These are phyloP conservation scores for Fusarium sp. DNA, from an alignment of 2,329 filamentous ascomycete species.

Conservation along the genomic window DNA sequence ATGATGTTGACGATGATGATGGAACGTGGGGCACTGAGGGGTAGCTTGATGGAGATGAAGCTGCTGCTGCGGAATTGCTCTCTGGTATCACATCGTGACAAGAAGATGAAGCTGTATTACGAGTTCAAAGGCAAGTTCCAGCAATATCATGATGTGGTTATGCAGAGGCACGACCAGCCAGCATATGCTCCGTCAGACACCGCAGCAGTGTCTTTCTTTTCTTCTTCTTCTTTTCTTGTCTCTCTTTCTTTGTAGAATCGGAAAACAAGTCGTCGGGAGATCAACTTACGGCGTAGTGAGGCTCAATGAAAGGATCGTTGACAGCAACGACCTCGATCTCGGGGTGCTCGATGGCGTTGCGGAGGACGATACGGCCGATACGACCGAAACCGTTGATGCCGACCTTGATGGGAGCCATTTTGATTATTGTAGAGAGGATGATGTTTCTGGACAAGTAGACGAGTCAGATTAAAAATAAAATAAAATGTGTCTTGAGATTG, in stretches of 20 bases:
- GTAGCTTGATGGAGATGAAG: slow-evolving; percentile 18
- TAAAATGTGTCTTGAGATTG: slow-evolving; percentile 7
- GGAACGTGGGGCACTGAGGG: slow-evolving; percentile 28
- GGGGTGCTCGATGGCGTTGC: slow-evolving; percentile 91
- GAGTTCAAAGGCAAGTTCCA: background rate
- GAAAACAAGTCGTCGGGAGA: slow-evolving; percentile 9
- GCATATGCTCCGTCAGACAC: background rate
- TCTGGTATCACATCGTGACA: background rate
- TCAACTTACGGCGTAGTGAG: slow-evolving; percentile 89
- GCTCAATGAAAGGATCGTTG: slow-evolving; percentile 99
- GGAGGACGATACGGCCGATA: slow-evolving; percentile 99
- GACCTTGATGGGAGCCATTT: slow-evolving; percentile 72
- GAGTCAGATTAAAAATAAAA: no score
- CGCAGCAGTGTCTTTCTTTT: background rate
- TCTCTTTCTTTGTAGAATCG: slow-evolving; percentile 6
- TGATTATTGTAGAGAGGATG: slow-evolving; percentile 36
- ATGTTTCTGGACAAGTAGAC: slow-evolving; percentile 13
- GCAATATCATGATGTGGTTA: background rate
- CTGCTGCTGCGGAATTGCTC: background rate
- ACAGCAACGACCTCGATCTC: slow-evolving; percentile 94
- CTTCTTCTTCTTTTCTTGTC: background rate
- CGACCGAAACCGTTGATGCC: slow-evolving; percentile 99
- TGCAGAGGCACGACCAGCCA: background rate
- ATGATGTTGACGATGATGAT: no score
- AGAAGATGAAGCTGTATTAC: background rate